Percentiles rank a stretch among this genome's conserved stretches.
These are phyloP conservation scores for Syzygium malaccense DNA, from an alignment of 441 rosid species.

Conservation along the genomic window DNA sequence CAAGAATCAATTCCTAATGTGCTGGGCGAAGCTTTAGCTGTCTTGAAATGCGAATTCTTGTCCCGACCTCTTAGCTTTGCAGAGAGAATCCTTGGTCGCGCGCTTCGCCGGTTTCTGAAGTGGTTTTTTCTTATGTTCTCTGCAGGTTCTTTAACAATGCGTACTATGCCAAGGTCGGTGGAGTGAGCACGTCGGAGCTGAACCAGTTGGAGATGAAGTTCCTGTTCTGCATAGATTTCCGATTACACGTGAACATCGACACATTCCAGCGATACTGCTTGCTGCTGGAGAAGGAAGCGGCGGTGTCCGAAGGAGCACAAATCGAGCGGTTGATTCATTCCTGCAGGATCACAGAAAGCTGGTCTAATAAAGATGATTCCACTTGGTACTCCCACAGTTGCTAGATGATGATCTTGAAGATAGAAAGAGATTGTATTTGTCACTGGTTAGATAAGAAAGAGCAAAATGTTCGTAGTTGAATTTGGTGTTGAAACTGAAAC, in stretches of 20 bases:
- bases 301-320: conserved; percentile 22
- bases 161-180: conserved; percentile 88
- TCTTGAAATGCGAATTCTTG: background rate
- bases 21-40: background rate
- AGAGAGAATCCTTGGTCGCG: background rate
- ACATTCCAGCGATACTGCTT: conserved; percentile 55
- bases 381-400: conserved; percentile 37
- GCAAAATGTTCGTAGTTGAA: background rate
- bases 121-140: background rate
- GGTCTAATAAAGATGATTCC: conserved; percentile 49
- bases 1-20: background rate
- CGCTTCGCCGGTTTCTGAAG: background rate
- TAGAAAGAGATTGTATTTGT: background rate
- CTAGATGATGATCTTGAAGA: conserved; percentile 21
- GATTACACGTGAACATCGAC: conserved; percentile 57
- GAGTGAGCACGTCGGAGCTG: conserved; percentile 69
- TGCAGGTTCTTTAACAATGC: conserved; percentile 85
- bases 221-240: conserved; percentile 69
- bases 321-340: conserved; percentile 45
- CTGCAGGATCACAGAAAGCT: conserved; percentile 45
- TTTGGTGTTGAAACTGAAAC: background rate
- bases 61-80: background rate
- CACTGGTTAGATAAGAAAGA: background rate
- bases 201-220: conserved; percentile 82
- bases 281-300: conserved; percentile 48